Evolutionary conservation across 116 monocot species (phyloP), one percentile per base, ranked within the genome.

Genomic region (Posidonia oceanica): DNA sequence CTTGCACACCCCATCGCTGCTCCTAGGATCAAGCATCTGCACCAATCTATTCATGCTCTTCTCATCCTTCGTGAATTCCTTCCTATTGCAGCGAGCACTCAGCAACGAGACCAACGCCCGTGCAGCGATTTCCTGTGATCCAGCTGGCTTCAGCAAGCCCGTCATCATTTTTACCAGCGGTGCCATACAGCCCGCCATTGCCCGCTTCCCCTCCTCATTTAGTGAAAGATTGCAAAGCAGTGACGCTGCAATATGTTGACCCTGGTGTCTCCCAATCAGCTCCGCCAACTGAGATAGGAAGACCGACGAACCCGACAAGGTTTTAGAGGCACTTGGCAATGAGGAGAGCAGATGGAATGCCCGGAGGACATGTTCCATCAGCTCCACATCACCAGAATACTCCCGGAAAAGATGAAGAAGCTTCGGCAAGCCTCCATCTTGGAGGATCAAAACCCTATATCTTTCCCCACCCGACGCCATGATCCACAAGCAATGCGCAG

Each of bases 1-100:
- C 72, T 87, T 87, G 61, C 75, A 59, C 4, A 87, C 66, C 36
- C 82, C 81, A 17, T 84, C 85, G 52, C 79, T 60, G 20, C 22
- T 81, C 48, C 63, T 71, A 0, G 82, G 85, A 41, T 90, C 85
- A 54, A 94, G 77, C 90, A 94, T 85, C 55, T 75, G 75, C 14
- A 87, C 85, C 16, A 94, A 56, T 75, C 87, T 79, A 44, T 65
- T 77, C 51, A 94, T 17, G 79, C 90, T 90, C 83, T 94, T 90
- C 60, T 80, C 85, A 37, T 94, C 90, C 66, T 68, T 76, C 40
- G 66, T 66, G 7, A 94, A 71, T 44, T 80, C 87, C 58, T 75
- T 85, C 54, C 88, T 65, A 67, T 86, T 88, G 16, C 83, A 73
- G 17, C 71, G 68, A 18, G 77, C 74, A 13, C 80, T 42, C 4